Percentiles rank a stretch among this genome's conserved stretches.
These are phyloP conservation scores for Candida broadrunensis DNA, from an alignment of 805 yeast species.

Conservation along the genomic window DNA sequence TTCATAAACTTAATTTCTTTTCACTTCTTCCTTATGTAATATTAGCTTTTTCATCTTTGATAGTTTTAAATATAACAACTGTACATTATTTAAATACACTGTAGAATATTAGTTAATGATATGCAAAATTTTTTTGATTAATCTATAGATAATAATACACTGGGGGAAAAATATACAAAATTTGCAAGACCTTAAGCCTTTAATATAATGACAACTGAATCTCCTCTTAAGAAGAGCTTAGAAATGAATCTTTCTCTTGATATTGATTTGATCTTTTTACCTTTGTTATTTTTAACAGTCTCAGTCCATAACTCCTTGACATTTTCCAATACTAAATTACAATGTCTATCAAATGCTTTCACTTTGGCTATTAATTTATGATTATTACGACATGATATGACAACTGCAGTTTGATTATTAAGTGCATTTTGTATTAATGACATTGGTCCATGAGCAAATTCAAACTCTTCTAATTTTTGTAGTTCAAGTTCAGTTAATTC, in stretches of 20 bases:
- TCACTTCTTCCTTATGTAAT: constrained; percentile 1
- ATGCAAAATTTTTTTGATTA: too few species aligned
- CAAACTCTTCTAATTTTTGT: constrained; percentile 82
- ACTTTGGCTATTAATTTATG: constrained; percentile 88
- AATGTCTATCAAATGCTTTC: constrained; percentile 93
- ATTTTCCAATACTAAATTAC: constrained; percentile 88
- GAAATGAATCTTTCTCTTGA: constrained; percentile 73
- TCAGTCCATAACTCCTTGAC: constrained; percentile 87
- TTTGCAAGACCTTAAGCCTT: constrained; percentile 25
- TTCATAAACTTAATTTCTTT: neutral
- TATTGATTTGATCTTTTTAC: constrained; percentile 65
- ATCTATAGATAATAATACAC: too few species aligned
- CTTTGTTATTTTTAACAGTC: constrained; percentile 56
- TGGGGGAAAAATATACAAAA: too few species aligned
- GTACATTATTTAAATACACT: too few species aligned
- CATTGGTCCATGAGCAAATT: constrained; percentile 86
- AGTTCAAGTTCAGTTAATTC: constrained; percentile 81
- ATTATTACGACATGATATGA: constrained; percentile 88
- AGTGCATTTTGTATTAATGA: constrained; percentile 83
- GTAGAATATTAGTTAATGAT: too few species aligned
- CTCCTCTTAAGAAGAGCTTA: constrained; percentile 92
- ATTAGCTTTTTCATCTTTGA: neutral
- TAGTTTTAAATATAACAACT: too few species aligned
- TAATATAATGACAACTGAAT: constrained; percentile 83
- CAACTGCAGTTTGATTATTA: constrained; percentile 67